Conservation (phyloP, 2,329 filamentous ascomycete species). For the Paraphaeosphaeria sporulosa region DNA sequence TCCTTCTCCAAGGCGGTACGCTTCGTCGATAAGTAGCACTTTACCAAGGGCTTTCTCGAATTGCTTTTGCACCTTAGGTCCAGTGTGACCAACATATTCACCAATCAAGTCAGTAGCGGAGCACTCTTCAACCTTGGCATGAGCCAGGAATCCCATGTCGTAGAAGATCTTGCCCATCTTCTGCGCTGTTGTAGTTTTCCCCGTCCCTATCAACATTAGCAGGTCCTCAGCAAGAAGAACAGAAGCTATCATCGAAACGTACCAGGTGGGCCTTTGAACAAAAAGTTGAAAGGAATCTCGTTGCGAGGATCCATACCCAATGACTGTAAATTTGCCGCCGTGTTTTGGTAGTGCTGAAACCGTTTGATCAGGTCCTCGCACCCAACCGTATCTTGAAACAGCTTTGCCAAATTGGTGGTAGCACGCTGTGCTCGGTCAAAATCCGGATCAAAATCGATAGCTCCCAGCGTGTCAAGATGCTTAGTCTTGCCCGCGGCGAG, state of each 20-base stretch:
- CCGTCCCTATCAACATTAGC: conserved; percentile 60
- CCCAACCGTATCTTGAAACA: conserved; percentile 68
- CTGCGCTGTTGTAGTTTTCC: conserved; percentile 76
- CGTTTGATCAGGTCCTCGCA: conserved; percentile 62
- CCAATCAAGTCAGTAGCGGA: conserved; percentile 75
- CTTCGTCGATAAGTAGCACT: conserved; percentile 76
- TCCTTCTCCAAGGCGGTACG: conserved; percentile 69
- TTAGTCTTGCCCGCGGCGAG: conserved; percentile 36
- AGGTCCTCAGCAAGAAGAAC: no score
- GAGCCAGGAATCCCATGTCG: conserved; percentile 72
- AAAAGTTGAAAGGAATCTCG: conserved; percentile 70
- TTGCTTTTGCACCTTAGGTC: conserved; percentile 67
- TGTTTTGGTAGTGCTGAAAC: conserved; percentile 64
- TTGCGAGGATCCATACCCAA: conserved; percentile 64
- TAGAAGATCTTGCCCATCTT: conserved; percentile 80
- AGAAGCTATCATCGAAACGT: conserved; percentile 25
- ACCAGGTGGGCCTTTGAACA: conserved; percentile 73
- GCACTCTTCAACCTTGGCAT: conserved; percentile 67
- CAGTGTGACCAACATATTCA: conserved; percentile 73
- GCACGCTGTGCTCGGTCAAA: conserved; percentile 61
- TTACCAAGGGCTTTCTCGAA: conserved; percentile 70
- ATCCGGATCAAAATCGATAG: conserved; percentile 66
- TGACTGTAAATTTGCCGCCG: conserved; percentile 59
- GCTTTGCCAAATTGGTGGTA: conserved; percentile 56
- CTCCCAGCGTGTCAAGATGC: conserved; percentile 47